Base-by-base conservation (phyloP, 306 rosid species). In the Potentilla sterilis region DNA sequence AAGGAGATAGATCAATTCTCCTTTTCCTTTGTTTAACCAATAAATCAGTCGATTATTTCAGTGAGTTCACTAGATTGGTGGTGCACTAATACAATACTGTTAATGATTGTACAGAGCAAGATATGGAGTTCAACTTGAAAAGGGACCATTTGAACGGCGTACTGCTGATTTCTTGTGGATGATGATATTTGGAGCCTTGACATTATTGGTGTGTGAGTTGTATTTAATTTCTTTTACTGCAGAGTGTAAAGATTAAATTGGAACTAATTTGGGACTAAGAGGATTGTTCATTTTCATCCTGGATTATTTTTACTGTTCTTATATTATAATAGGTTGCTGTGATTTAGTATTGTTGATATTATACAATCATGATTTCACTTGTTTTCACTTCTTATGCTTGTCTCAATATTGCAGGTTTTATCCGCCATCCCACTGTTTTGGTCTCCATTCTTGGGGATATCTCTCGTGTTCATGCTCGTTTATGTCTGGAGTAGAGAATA, bases 81-180 rank as follows among this genome's bases (percentile, higher is more conserved):
- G 71, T 62, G 57, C 52, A 46, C 40, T 76, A 68, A 70, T 67
- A 51, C 70, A 42, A 67, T 66, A 59, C 8, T 81, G 59, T 68
- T 69, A 51, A 22, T 78, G 74, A 78, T 72, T 48, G 28, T 70
- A 57, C 87, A 95, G 99, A 89, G 86, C 86, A 75, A 88, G 99
- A 79, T 95, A 95, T 79, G 99, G 99, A 19, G 97, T 95, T 52
- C 99, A 95, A 83, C 96, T 95, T 78, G 99, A 95, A 85, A 88
- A 85, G 62, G 97, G 92, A 68, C 89, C 92, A 51, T 95, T 95
- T 78, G 92, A 92, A n/a, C 84, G 97, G 68, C 81, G 92, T 67
- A 90, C 99, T 15, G 92, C 97, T 38, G 99, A 95, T 88, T 95
- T 90, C 82, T 85, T 95, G 85, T 95, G 99, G 99, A 95, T 92